Conservation (phyloP, 495 filamentous ascomycete species). For the Neurospora pannonica region DNA sequence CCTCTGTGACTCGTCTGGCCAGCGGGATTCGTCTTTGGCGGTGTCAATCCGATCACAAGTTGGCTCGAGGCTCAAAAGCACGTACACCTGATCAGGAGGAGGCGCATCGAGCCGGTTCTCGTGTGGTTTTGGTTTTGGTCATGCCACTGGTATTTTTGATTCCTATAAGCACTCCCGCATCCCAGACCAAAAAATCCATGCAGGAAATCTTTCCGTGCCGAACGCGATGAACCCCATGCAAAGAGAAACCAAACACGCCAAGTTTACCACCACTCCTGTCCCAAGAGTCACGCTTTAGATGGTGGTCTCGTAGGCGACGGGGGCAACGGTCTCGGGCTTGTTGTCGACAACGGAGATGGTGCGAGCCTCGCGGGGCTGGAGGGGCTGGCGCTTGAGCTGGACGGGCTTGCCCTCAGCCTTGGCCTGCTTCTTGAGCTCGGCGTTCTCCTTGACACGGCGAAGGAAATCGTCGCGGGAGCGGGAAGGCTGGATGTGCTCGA, state of each 20-base stretch:
- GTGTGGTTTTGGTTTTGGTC: slow-evolving; percentile 2
- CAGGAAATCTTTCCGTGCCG: slow-evolving; percentile 28
- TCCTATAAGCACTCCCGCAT: slow-evolving; percentile 31
- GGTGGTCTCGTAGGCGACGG: slow-evolving; percentile 93
- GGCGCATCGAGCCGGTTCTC: slow-evolving; percentile 6
- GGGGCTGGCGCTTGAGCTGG: slow-evolving; percentile 85
- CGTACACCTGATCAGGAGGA: background rate
- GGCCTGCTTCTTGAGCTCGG: slow-evolving; percentile 79
- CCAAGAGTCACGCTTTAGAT: slow-evolving; percentile 58
- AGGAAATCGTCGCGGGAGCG: slow-evolving; percentile 94
- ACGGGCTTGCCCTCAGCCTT: slow-evolving; percentile 79
- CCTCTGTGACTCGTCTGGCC: background rate
- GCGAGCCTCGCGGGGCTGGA: slow-evolving; percentile 66
- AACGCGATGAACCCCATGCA: slow-evolving; percentile 32
- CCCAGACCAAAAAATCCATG: slow-evolving; percentile 28
- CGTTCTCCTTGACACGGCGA: slow-evolving; percentile 91
- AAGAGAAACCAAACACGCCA: slow-evolving; percentile 26
- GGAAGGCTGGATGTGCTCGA: slow-evolving; percentile 93
- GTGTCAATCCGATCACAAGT: background rate
- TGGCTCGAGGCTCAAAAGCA: background rate
- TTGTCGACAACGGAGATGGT: slow-evolving; percentile 67
- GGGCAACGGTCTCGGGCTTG: slow-evolving; percentile 80
- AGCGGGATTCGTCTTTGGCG: background rate
- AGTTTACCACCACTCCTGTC: slow-evolving; percentile 17
- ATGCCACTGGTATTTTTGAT: slow-evolving; percentile 32